Evolutionary conservation across 2,329 filamentous ascomycete species (phyloP), one percentile per base, ranked within the genome.

Genomic region (Microdochium trichocladiopsis): DNA sequence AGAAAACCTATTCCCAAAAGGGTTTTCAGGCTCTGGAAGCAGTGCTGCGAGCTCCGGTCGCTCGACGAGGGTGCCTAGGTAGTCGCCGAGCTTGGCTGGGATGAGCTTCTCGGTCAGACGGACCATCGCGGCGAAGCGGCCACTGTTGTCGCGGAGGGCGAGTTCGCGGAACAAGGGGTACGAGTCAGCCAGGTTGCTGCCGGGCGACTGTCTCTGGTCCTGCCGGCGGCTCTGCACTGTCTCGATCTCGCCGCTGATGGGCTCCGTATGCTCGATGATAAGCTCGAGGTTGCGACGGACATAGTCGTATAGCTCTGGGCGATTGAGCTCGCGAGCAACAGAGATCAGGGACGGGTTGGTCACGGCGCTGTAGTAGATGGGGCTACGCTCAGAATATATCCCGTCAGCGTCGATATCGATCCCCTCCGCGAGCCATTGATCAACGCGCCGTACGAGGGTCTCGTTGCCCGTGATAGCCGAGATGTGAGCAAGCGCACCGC

Each of bases 401-500:
- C 56, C 56, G 33, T 57, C 55, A 11, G 41, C 43, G 51, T 58
- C 56, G n/a, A 57, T 55, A 49, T 58, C 56, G 50, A 58, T 57
- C 5, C 56, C 56, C 36, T 58, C 56, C n/a, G 56, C 53, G 10
- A 58, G 53, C 56, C 56, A 58, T 47, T 55, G 51, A 51, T 58
- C 52, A 41, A 58, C 49, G 3, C 55, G 51, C 12, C 48, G 25
- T 41, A 58, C 43, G 31, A 58, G 47, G 50, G 41, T 50, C 48
- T 52, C 50, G 50, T 55, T 50, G 6, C 50, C 53, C 9, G 50
- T 54, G 36, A 58, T 58, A 47, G 25, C 25, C 8, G 55, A 51
- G 50, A 58, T 58, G 47, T 53, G 56, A 2, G 56, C 53, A 23
- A 58, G 50, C 16, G 56, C 56, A 22, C 48, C 52, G 50, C 53